Percentiles rank a stretch among this genome's conserved stretches.
Evolutionary conservation across 1,139 yeast species (phyloP).

Genomic region (Debaryomyces sp.): DNA sequence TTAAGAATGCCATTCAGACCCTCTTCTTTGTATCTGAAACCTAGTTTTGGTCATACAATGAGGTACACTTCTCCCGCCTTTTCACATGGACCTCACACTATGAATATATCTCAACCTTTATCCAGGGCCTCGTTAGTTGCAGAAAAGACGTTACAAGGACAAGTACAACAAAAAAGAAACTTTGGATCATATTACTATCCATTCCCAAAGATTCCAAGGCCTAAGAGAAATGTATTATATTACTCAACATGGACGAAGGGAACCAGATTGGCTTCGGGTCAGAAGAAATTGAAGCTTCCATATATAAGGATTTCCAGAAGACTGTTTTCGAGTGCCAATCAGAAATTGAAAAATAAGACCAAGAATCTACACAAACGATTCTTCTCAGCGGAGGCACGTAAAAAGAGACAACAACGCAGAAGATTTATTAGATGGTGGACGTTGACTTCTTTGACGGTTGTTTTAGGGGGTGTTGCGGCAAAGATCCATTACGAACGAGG

Average conservation of each 20-base stretch:
- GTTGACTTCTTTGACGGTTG: conserved; percentile 62
- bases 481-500: conserved; percentile 48
- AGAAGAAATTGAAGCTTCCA: conserved; percentile 26
- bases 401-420: conserved; percentile 47
- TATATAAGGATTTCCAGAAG: conserved; percentile 32
- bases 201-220: conserved; percentile 66
- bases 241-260: conserved; percentile 48
- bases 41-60: conserved; percentile 12
- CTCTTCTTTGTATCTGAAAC: conserved; percentile 19
- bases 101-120: conserved; percentile 47
- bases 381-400: conserved; percentile 48
- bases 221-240: conserved; percentile 60
- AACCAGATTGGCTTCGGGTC: conserved; percentile 19
- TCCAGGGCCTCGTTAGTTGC: conserved; percentile 46
- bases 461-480: conserved; percentile 66
- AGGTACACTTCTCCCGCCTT: conserved; percentile 20
- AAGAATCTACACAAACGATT: conserved; percentile 41
- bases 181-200: conserved; percentile 40
- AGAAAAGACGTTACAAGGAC: conserved; percentile 28
- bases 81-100: conserved; percentile 27
- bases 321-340: conserved; percentile 43
- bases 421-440: conserved; percentile 71
- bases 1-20: conserved; percentile 28
- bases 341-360: conserved; percentile 38
- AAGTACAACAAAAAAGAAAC: conserved; percentile 22